Base-by-base conservation (phyloP, 2,329 filamentous ascomycete genomes). In the Hymenoscyphus repandus region DNA sequence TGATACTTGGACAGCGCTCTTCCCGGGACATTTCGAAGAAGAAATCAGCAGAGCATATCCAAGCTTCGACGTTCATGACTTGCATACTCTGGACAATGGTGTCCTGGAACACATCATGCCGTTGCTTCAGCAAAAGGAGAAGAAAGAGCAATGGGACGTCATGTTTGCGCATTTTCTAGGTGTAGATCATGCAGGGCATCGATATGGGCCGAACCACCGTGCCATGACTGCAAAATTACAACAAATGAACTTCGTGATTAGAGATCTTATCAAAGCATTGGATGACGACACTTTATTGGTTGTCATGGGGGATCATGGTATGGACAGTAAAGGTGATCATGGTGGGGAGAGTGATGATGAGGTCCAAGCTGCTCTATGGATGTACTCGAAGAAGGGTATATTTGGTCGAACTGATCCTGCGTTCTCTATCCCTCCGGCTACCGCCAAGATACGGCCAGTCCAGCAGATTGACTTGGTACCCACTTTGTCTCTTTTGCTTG, bases 291-390 rank as follows among this genome's bases (percentile, higher is more conserved):
- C 93, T 0, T 74, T 99, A 18, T 74, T 99, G 33, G 83, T 99
- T 17, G 88, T 99, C 12, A 95, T 99, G 90, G 93, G 93, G n/a
- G 93, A 99, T 66, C 93, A 99, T 65, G 93, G 93, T 10, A 99
- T 99, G 93, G 93, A 99, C 68, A 75, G 80, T 54, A 97, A 99
- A 72, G 93, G 93, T 15, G 93, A 99, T 59, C 93, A 99, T 65
- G 93, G 93, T n/a, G 93, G 93, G 49, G 93, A 99, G 72, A 96
- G 92, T 31, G 89, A 96, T 60, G 90, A 97, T 57, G 93, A 99
- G 68, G 82, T 99, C 6, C 84, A 99, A 68, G 90, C 93, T 50
- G 90, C 93, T 2, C 70, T 99, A 42, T 99, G 93, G 92, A 95
- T 99, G 90, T 99, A 97, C 68, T 95, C 93, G 1, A 95, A 91